Base-by-base conservation (phyloP, 2,329 filamentous ascomycete genomes). In the Colletotrichum melonis region DNA sequence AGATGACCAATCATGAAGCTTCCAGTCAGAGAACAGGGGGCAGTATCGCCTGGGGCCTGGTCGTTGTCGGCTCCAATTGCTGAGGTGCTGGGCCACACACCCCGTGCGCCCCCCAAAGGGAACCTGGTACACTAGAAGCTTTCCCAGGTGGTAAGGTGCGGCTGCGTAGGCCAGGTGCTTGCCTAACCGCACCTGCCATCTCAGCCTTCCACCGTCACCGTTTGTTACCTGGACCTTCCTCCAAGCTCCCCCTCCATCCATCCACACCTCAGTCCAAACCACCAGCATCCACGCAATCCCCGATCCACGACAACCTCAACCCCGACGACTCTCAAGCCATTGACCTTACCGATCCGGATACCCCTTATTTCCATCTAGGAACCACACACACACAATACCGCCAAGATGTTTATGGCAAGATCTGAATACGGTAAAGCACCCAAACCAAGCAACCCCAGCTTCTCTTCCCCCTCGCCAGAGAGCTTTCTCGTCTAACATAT, bases 391-490 rank as follows among this genome's bases (percentile, higher is more conserved):
- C 67, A 79, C 78, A 84, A 85, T 77, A 82, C 84, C 85, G 87
- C 82, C 90, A 95, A 88, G 80, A 98, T 98, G 97, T 99, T 99
- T 91, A 98, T 99, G 91, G 95, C 97, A 90, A 94, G 97, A 88
- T 98, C 96, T 84, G 97, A 99, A 96, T 99, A 99, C 89, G 97
- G 96, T 97, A 90, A 88, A 93, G 83, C 81, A 68, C 70, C 76
- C 38, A 42, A 42, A 32, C 12, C 24, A 46, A 49, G 58, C 49
- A 64, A 38, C 46, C 30, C 30, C 76, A 75, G 75, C 76, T 73
- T 64, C 68, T 76, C 54, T 74, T 19, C 19, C 42, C 19, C 7
- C 42, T n/a, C 42, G 19, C 42, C 19, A 16, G 42, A 49, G 19
- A 49, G 42, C 19, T 49, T 7, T 49, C 74, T 67, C 73, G 77